These are phyloP conservation scores for Globisporangium canariense DNA, from an alignment of 352 stramenopile genomes.

Conservation along the genomic window DNA sequence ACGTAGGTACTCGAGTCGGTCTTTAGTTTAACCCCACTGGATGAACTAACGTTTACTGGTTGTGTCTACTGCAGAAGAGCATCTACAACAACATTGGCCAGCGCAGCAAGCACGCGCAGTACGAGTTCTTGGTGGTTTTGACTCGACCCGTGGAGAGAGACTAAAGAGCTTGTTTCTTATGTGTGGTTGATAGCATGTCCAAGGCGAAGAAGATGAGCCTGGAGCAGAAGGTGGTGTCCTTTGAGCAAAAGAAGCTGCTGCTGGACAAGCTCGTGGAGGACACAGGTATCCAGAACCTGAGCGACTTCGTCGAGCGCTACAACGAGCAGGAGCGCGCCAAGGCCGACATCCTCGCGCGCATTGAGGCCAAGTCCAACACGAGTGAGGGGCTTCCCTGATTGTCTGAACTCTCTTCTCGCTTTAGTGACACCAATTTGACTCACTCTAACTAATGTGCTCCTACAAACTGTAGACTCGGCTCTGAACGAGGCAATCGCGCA, in stretches of 20 bases:
- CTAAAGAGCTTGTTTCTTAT: not conserved
- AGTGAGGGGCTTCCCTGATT: conserved; percentile 24
- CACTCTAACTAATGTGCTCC: not conserved
- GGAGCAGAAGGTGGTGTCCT: conserved; percentile 64
- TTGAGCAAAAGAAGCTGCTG: conserved; percentile 66
- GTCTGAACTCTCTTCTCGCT: not conserved
- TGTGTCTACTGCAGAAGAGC: conserved; percentile 17
- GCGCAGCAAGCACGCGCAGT: conserved; percentile 39
- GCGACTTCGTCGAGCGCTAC: conserved; percentile 63
- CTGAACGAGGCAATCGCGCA: conserved; percentile 42
- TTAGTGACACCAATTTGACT: not conserved
- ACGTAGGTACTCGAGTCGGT: not conserved
- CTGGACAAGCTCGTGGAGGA: conserved; percentile 58
- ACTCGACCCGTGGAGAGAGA: not conserved
- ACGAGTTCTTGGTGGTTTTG: not conserved
- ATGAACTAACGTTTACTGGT: not conserved
- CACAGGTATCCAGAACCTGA: conserved; percentile 44
- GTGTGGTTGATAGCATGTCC: conserved; percentile 19
- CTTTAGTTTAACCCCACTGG: not conserved
- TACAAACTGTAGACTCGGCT: conserved; percentile 31
- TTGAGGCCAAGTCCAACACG: conserved; percentile 44
- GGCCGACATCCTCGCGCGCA: conserved; percentile 42
- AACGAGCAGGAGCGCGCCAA: conserved; percentile 57
- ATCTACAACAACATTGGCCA: conserved; percentile 37
- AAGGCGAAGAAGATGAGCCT: conserved; percentile 48